A percentile compares a stretch with the other conserved stretches of the same genome.
Evolutionary conservation across 768 basidiomycete species (phyloP).

Genomic region (Suillus subalutaceus): DNA sequence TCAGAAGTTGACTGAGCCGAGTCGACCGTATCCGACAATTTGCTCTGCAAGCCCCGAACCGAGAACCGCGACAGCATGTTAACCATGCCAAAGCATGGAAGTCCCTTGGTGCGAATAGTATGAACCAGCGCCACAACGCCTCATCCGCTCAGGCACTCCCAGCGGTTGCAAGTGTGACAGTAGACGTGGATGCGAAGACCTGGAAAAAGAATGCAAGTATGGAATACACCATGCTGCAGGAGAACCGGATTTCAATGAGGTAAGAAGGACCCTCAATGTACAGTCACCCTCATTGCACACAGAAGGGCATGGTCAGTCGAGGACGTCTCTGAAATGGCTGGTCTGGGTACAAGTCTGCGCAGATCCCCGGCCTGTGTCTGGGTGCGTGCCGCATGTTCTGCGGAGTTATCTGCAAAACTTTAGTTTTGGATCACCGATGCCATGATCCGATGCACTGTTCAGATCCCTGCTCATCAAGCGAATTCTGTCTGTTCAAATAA

Average conservation of each 20-base stretch:
- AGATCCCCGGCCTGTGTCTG: neutral
- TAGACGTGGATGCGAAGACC: neutral
- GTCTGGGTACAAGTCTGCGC: neutral
- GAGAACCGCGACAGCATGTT: neutral
- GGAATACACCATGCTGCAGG: neutral
- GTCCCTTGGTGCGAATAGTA: neutral
- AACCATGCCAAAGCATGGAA: neutral
- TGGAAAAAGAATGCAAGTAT: neutral
- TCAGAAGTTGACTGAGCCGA: neutral
- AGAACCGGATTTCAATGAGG: neutral
- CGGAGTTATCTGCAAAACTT: neutral
- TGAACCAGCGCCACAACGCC: neutral
- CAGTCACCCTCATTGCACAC: neutral
- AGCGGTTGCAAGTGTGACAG: neutral
- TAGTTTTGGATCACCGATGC: neutral
- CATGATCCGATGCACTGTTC: neutral
- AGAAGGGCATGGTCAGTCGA: neutral
- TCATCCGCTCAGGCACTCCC: neutral
- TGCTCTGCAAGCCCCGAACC: neutral
- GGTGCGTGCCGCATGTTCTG: neutral
- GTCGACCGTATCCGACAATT: no score
- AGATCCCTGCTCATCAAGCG: constrained; percentile 23
- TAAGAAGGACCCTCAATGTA: neutral
- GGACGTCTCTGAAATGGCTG: neutral
- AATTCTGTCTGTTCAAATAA: constrained; percentile 34